Evolutionary conservation across 2,329 filamentous ascomycete species (phyloP), one percentile per base, ranked within the genome.

Genomic region (Diaporthe vexans): DNA sequence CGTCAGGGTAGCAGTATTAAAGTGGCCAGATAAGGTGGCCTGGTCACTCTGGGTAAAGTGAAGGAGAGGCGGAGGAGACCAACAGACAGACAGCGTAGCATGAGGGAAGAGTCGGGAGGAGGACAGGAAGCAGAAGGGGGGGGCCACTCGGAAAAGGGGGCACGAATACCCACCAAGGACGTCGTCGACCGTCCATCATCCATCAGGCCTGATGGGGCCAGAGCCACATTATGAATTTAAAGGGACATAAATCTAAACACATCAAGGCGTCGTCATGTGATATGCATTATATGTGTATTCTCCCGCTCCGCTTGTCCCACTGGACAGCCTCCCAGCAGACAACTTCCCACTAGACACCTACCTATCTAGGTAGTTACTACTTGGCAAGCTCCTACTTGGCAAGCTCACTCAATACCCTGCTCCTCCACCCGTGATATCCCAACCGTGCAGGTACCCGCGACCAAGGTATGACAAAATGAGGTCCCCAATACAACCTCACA

Each of bases 241-340:
- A 33, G 29, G 46, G 29, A n/a, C 15, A 43, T 43, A 37, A 37
- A 37, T 67, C 15, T 37, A 37, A 52, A 29, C 17, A 35, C n/a
- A n/a, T 68, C 33, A 68, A 26, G 63, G 29, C 33, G 24, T 40
- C 26, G 52, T 67, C 63, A 54, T 35, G 46, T 68, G 48, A 54
- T 54, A 26, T 54, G 46, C 13, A 29, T 54, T 37, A 26, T 26
- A 26, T 37, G 46, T 67, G 13, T 29, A 3, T 7, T 4, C 15
- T 4, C 29, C 54, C 15, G n/a, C 21, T 9, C 15, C 48, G 10
- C 19, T 21, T 33, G 6, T 33, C 11, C 13, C 37, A 40, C 11
- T 40, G 11, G 13, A 5, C 37, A 40, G 11, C 37, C 35, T 37
- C 35, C 35, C 10, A 10, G 9, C 4, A 33, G 29, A 33, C 29